phyloP scores from a whole-genome alignment of 148 eudicot genomes.

The Spergularia bocconei region DNA sequence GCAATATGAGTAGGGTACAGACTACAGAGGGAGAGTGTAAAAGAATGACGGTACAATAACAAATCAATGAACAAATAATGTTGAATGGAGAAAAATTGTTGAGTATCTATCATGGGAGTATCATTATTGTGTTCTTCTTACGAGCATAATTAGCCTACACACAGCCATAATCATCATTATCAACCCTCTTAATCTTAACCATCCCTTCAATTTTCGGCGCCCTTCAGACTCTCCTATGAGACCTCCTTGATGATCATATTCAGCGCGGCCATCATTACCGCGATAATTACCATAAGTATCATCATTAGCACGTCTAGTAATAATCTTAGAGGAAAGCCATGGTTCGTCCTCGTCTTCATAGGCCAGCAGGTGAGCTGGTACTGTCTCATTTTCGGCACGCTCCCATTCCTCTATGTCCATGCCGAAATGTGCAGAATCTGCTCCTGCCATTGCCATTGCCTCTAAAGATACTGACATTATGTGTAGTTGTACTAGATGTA shows the following conservation, averaged over 20 bases:
- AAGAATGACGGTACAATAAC: no score
- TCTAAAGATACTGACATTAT: conserved; percentile 41
- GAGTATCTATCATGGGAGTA: no score
- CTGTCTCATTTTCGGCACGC: conserved; percentile 25
- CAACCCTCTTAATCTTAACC: conserved; percentile 11
- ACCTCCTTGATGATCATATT: not conserved
- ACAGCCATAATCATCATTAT: conserved; percentile 20
- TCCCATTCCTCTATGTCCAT: conserved; percentile 46
- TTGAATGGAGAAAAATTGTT: no score
- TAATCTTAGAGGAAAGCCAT: not conserved
- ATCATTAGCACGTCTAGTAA: not conserved
- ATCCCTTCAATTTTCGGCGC: not conserved
- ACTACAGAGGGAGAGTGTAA: no score
- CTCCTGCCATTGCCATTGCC: conserved; percentile 55
- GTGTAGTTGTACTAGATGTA: not conserved
- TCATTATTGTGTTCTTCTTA: conserved; percentile 6
- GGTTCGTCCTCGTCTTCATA: conserved; percentile 28
- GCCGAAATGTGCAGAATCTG: conserved; percentile 25
- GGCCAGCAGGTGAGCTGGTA: conserved; percentile 39
- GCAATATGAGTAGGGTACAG: no score
- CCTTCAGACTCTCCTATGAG: not conserved
- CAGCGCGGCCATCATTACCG: not conserved
- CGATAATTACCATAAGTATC: not conserved
- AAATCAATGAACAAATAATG: no score
- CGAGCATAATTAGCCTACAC: conserved; percentile 21